Evolutionary conservation across 2,329 filamentous ascomycete species (phyloP).

Genomic region (Fusarium sp.): DNA sequence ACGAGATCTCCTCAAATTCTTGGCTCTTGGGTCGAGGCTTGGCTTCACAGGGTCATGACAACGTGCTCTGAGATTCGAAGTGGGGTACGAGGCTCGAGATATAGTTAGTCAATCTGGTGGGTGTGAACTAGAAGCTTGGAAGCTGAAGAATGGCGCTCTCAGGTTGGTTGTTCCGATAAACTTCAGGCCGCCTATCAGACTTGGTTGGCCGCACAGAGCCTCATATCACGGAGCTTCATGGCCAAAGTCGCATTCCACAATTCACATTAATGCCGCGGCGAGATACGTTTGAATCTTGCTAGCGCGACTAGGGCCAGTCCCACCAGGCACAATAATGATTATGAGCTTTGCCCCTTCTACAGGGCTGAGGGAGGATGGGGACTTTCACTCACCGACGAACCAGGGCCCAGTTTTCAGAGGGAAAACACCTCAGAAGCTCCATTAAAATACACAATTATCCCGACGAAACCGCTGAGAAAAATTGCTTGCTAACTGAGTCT

Average conservation of each 20-base stretch:
- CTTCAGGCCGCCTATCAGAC: not conserved
- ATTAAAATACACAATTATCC: constrained; percentile 12
- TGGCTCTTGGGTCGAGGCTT: constrained; percentile 7
- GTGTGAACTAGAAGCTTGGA: constrained; percentile 5
- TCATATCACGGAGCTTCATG: constrained; percentile 12
- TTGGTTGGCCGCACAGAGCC: not conserved
- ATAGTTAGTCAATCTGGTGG: constrained; percentile 8
- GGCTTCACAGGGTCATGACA: constrained; percentile 2
- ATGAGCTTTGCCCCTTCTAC: constrained; percentile 13
- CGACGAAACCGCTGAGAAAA: constrained; percentile 9
- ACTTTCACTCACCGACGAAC: constrained; percentile 25
- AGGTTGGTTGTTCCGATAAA: not conserved
- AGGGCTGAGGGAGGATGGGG: constrained; percentile 35
- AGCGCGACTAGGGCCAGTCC: constrained; percentile 2
- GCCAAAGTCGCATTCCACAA: constrained; percentile 5
- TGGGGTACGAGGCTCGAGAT: constrained; percentile 3
- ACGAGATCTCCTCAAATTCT: constrained; percentile 9
- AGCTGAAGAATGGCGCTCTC: not conserved
- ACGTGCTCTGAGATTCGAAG: not conserved
- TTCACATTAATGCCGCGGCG: constrained; percentile 11
- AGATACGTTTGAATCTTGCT: constrained; percentile 3
- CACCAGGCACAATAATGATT: constrained; percentile 10
- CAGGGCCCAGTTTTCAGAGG: constrained; percentile 33
- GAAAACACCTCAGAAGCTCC: constrained; percentile 30
- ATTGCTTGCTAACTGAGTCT: not conserved